Base-by-base conservation (phyloP, 2,329 filamentous ascomycete species). In the Cladosporium austrohemisphaericum region DNA sequence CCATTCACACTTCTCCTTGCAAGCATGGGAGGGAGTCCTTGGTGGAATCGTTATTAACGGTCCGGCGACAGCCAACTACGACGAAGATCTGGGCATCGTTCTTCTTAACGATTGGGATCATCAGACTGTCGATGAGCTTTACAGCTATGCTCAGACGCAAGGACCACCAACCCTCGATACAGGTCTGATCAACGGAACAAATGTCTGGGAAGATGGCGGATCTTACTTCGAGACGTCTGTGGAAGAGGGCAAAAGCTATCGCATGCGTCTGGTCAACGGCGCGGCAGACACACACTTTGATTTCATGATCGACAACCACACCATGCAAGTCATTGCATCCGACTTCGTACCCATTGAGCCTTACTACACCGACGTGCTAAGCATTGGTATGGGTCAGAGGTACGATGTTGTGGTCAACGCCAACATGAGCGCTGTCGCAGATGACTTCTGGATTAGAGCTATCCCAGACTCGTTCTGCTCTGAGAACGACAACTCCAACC, bases 261-360 rank as follows among this genome's bases (percentile, higher is more conserved):
- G 67, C 16, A 57, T 75, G 14, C 66, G 71, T 11, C 60, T 75
- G 2, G 60, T 72, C 47, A 75, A 75, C 56, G 51, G 53, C 2
- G 65, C 65, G 9, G 64, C 68, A 36, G 68, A 71, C 55, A 66
- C 63, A 19, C 59, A 59, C 51, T 63, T 69, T 49, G 61, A 66
- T 36, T 64, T 71, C 19, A 59, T 60, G 4, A 57, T 71, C 35
- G 70, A 74, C 44, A 62, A 63, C 8, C 72, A 76, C 51, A 55
- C 59, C 4, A 68, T 76, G 49, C 66, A 66, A 5, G 70, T 76
- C 35, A 68, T 76, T 36, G 63, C 68, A 2, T 61, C 66, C 2
- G 72, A 75, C 44, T 69, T 74, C 32, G 64, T 70, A 4, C 71
- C 72, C 2, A 66, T 75, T 41, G 61, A 65, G 18, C 72, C 72